These are phyloP conservation scores for Tuber indicum DNA, from an alignment of 495 filamentous ascomycete genomes.

Conservation along the genomic window DNA sequence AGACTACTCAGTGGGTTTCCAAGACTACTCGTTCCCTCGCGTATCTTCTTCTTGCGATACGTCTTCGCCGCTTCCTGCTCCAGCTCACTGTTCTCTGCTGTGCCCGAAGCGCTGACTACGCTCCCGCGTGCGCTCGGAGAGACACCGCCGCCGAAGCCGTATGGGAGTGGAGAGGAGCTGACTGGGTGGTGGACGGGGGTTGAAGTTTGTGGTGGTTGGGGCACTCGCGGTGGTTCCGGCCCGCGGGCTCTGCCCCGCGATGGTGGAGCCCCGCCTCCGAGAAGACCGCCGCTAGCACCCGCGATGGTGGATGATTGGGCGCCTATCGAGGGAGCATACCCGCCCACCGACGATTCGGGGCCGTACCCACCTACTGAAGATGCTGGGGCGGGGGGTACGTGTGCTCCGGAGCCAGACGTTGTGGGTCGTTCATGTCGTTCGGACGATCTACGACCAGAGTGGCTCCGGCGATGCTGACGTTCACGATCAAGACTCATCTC, in stretches of 20 bases:
- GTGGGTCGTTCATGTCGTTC: constrained; percentile 21
- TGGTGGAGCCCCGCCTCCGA: constrained; percentile 23
- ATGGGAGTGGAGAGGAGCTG: constrained; percentile 13
- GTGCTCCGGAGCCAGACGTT: constrained; percentile 9
- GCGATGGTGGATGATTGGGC: constrained; percentile 35
- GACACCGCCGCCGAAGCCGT: constrained; percentile 19
- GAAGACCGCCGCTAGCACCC: constrained; percentile 34
- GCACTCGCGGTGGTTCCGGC: constrained; percentile 16
- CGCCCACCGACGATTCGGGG: not conserved
- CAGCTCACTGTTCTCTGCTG: constrained; percentile 36
- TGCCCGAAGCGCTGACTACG: constrained; percentile 29
- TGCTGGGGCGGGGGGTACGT: constrained; percentile 9
- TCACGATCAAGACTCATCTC: constrained; percentile 37
- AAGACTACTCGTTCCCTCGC: constrained; percentile 34
- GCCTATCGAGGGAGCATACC: constrained; percentile 10
- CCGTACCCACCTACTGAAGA: constrained; percentile 11
- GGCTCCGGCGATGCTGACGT: constrained; percentile 28
- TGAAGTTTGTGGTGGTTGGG: not conserved
- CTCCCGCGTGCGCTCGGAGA: constrained; percentile 38
- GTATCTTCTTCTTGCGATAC: constrained; percentile 37
- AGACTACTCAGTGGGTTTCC: constrained; percentile 12
- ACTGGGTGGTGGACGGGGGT: constrained; percentile 20
- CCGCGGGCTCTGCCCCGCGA: not conserved
- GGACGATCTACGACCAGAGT: constrained; percentile 18
- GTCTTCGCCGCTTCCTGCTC: constrained; percentile 39